These are phyloP conservation scores for Dryadomyces quercivorus DNA, from an alignment of 2,329 filamentous ascomycete genomes.

Conservation along the genomic window DNA sequence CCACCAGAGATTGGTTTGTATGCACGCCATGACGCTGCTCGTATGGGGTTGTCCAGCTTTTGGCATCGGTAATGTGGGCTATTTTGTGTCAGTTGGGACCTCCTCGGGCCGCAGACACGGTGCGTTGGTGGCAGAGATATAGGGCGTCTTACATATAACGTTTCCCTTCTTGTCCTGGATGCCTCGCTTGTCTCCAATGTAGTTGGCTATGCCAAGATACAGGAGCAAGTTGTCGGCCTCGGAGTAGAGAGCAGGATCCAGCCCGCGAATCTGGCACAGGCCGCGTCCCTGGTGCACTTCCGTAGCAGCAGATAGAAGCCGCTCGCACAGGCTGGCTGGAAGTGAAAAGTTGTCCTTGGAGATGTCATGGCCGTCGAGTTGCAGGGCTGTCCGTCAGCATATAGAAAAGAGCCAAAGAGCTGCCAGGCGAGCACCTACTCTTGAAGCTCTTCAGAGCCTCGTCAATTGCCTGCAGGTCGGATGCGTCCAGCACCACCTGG, in stretches of 20 bases:
- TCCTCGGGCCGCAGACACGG: background rate
- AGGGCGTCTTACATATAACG: conserved; percentile 28
- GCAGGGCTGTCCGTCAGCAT: conserved; percentile 9
- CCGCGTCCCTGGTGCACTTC: conserved; percentile 31
- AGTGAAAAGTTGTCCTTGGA: conserved; percentile 27
- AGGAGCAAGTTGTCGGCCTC: conserved; percentile 41
- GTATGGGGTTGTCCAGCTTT: conserved; percentile 30
- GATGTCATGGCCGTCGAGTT: conserved; percentile 25
- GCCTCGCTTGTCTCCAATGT: conserved; percentile 42
- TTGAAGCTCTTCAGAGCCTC: conserved; percentile 18
- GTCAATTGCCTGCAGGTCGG: conserved; percentile 13
- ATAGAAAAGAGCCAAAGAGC: too few relatives aligned
- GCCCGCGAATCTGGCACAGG: conserved; percentile 41
- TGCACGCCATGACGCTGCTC: conserved; percentile 36
- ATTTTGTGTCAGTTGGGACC: background rate
- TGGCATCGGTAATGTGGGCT: conserved; percentile 37
- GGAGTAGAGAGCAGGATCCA: conserved; percentile 33
- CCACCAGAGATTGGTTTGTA: conserved; percentile 31
- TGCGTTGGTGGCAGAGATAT: background rate
- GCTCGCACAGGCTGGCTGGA: conserved; percentile 19
- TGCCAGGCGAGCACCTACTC: conserved; percentile 8
- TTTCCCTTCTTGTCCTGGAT: conserved; percentile 35
- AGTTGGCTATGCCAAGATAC: conserved; percentile 42
- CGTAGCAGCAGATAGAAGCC: conserved; percentile 22
- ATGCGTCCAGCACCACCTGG: conserved; percentile 9